Evolutionary conservation across 2,329 filamentous ascomycete species (phyloP).

Genomic region (Hypoxylon sp.): DNA sequence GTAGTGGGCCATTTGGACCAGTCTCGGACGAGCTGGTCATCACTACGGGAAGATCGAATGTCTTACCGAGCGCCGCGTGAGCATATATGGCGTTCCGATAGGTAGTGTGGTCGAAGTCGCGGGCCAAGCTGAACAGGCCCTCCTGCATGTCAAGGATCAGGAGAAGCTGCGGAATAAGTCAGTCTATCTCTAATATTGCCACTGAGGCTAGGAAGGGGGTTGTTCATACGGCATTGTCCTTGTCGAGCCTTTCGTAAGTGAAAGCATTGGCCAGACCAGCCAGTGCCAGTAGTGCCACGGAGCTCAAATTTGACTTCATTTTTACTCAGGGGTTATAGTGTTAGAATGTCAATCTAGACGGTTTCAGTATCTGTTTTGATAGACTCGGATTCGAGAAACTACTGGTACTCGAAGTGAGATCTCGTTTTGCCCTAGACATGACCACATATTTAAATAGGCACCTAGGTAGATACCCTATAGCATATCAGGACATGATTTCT

Average conservation of each 20-base stretch:
- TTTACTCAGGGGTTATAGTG: slow-evolving; percentile 13
- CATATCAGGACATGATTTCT: neutral
- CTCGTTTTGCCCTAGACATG: neutral
- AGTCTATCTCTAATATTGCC: slow-evolving; percentile 21
- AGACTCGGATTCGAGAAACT: neutral
- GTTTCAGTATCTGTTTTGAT: neutral
- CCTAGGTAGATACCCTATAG: neutral
- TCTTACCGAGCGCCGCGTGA: slow-evolving; percentile 75
- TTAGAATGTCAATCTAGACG: neutral
- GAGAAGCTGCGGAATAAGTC: slow-evolving; percentile 61
- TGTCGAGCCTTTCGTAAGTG: slow-evolving; percentile 57
- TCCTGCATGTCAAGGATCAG: slow-evolving; percentile 73
- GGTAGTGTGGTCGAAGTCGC: slow-evolving; percentile 76
- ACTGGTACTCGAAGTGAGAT: slow-evolving; percentile 1
- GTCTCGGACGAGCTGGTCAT: slow-evolving; percentile 78
- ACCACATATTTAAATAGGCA: slow-evolving; percentile 5
- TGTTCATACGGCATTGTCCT: slow-evolving; percentile 52
- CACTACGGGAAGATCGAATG: slow-evolving; percentile 78
- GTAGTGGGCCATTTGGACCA: slow-evolving; percentile 78
- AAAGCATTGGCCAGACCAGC: slow-evolving; percentile 37
- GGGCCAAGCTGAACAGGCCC: slow-evolving; percentile 71
- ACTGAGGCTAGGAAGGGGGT: neutral
- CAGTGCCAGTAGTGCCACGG: slow-evolving; percentile 21
- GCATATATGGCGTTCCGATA: slow-evolving; percentile 78
- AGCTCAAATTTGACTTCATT: slow-evolving; percentile 35